Evolutionary conservation across 2,329 filamentous ascomycete genomes (phyloP).

Genomic region (Biscogniauxia sp.): DNA sequence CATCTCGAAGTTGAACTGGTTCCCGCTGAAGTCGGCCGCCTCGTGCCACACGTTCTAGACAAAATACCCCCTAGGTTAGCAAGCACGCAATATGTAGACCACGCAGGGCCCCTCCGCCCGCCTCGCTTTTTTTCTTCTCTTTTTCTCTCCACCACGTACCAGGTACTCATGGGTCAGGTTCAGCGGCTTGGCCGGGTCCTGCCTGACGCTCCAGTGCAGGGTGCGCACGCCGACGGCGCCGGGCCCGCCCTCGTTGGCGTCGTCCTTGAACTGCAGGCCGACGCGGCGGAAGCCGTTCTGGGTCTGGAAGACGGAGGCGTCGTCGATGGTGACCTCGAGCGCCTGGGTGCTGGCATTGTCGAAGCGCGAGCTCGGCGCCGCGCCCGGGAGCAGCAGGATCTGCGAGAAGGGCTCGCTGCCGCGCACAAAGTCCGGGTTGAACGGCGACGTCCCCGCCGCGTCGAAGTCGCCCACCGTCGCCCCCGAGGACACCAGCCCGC

Average conservation of each 20-base stretch:
- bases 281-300: constrained; percentile 46
- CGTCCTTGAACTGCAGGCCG: constrained; percentile 42
- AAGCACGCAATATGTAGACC: constrained; percentile 6
- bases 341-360: constrained; percentile 37
- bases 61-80: constrained; percentile 21
- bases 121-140: neutral
- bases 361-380: constrained; percentile 35
- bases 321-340: constrained; percentile 44
- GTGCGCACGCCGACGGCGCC: constrained; percentile 31
- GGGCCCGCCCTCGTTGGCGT: constrained; percentile 39
- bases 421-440: constrained; percentile 32
- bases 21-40: constrained; percentile 28
- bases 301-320: constrained; percentile 43
- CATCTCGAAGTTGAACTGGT: constrained; percentile 36
- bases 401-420: constrained; percentile 28
- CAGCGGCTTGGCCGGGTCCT: constrained; percentile 27
- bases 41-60: constrained; percentile 35
- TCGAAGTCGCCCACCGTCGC: constrained; percentile 29
- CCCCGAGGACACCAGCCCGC: constrained; percentile 25
- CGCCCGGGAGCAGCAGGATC: constrained; percentile 27
- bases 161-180: constrained; percentile 35
- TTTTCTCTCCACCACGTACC: too few species aligned
- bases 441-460: constrained; percentile 30
- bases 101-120: neutral
- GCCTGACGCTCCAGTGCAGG: constrained; percentile 32